phyloP scores from a whole-genome alignment of 2,329 filamentous ascomycete species.

The Penicillium sp. region DNA sequence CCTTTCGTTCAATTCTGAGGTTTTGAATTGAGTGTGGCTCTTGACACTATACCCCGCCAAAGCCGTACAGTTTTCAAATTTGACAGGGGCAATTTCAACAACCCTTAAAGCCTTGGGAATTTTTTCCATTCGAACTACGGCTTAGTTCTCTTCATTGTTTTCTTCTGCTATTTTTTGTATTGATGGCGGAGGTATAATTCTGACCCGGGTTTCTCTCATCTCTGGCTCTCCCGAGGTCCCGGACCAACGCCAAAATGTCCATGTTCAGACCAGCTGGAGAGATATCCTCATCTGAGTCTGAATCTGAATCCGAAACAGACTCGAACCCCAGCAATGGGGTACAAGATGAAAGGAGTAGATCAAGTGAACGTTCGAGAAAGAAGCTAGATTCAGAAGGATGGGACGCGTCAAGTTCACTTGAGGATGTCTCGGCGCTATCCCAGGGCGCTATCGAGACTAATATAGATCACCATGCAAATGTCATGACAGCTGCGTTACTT shows the following conservation, averaged over 20 bases:
- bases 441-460: conserved; percentile 32
- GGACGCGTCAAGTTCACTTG: conserved; percentile 19
- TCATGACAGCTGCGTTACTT: conserved; percentile 46
- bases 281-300: conserved; percentile 37
- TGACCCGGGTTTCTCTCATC: neutral
- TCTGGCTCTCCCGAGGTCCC: neutral
- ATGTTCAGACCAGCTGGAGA: conserved; percentile 43
- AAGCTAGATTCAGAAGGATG: conserved; percentile 4
- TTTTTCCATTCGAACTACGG: neutral
- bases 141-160: neutral
- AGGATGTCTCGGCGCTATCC: conserved; percentile 18
- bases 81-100: neutral
- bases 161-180: neutral
- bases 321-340: neutral
- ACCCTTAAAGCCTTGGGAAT: neutral
- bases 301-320: conserved; percentile 27
- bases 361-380: neutral
- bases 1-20: neutral
- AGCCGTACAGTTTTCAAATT: neutral
- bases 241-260: conserved; percentile 31
- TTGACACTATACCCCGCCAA: neutral
- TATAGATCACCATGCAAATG: conserved; percentile 38
- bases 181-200: neutral
- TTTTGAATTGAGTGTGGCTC: neutral
- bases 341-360: neutral